Percentiles rank a stretch among this genome's conserved stretches.
Conservation (phyloP, 2,329 filamentous ascomycete genomes). For the Xylariaceae sp. region DNA sequence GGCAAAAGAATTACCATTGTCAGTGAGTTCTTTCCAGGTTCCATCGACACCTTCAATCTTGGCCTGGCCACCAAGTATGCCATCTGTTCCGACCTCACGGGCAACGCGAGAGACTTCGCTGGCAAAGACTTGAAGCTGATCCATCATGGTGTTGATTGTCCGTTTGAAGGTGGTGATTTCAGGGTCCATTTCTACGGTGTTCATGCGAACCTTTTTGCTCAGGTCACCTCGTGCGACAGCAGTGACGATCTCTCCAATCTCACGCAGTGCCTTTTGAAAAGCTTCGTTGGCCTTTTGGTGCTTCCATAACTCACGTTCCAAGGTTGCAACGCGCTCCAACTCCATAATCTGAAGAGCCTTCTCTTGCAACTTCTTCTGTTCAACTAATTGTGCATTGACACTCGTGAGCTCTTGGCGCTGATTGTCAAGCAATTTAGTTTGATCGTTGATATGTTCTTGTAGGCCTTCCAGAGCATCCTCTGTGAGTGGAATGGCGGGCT, state of each 20-base stretch:
- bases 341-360: slow-evolving; percentile 79
- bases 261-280: slow-evolving; percentile 93
- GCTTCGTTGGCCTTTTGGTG: slow-evolving; percentile 98
- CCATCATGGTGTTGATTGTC: slow-evolving; percentile 99
- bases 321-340: slow-evolving; percentile 78
- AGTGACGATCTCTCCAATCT: slow-evolving; percentile 96
- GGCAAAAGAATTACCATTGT: slow-evolving; percentile 58
- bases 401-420: slow-evolving; percentile 83
- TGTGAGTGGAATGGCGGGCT: slow-evolving; percentile 55
- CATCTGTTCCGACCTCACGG: slow-evolving; percentile 93
- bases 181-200: slow-evolving; percentile 94
- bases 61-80: slow-evolving; percentile 88
- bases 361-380: slow-evolving; percentile 83
- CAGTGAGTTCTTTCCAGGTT: slow-evolving; percentile 95
- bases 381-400: slow-evolving; percentile 79
- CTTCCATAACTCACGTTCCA: slow-evolving; percentile 93
- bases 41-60: slow-evolving; percentile 92
- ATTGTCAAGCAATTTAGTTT: slow-evolving; percentile 85
- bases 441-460: slow-evolving; percentile 87
- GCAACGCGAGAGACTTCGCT: slow-evolving; percentile 94
- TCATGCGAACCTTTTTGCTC: slow-evolving; percentile 95
- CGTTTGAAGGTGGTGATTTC: slow-evolving; percentile 98
- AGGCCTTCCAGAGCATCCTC: slow-evolving; percentile 83
- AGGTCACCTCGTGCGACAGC: slow-evolving; percentile 93
- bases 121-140: slow-evolving; percentile 93